Conservation (phyloP, 2,329 filamentous ascomycete species). For the Fusarium concolor region DNA sequence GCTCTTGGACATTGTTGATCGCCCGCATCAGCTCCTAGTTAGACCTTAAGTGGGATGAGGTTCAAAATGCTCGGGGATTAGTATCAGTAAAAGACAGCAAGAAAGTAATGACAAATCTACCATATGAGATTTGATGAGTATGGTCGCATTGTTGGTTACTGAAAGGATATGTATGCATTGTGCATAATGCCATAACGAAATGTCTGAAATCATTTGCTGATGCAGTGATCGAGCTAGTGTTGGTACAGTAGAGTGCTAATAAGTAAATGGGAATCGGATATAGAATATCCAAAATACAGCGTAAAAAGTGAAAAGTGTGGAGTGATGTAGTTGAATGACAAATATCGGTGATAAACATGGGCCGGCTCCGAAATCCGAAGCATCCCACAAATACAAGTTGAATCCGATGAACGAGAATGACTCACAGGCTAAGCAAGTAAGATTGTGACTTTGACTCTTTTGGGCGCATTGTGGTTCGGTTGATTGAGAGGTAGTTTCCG, state of each 20-base stretch:
- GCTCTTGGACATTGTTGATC: background rate
- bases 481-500: background rate
- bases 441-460: slow-evolving; percentile 6
- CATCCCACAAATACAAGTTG: slow-evolving; percentile 6
- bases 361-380: slow-evolving; percentile 40
- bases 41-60: background rate
- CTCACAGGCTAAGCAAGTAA: slow-evolving; percentile 24
- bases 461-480: slow-evolving; percentile 14
- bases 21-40: background rate
- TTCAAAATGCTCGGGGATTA: background rate
- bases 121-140: background rate
- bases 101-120: slow-evolving; percentile 9
- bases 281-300: background rate
- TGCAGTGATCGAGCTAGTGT: background rate
- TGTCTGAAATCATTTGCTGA: background rate
- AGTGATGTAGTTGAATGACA: slow-evolving; percentile 40
- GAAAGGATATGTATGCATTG: background rate
- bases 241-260: background rate
- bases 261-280: background rate
- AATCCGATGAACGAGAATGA: slow-evolving; percentile 30
- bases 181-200: background rate
- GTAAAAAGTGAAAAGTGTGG: slow-evolving; percentile 9
- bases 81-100: slow-evolving; percentile 6
- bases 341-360: slow-evolving; percentile 38
- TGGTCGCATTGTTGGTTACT: background rate